These are phyloP conservation scores for Talaromyces liani DNA, from an alignment of 495 filamentous ascomycete genomes.

Conservation along the genomic window DNA sequence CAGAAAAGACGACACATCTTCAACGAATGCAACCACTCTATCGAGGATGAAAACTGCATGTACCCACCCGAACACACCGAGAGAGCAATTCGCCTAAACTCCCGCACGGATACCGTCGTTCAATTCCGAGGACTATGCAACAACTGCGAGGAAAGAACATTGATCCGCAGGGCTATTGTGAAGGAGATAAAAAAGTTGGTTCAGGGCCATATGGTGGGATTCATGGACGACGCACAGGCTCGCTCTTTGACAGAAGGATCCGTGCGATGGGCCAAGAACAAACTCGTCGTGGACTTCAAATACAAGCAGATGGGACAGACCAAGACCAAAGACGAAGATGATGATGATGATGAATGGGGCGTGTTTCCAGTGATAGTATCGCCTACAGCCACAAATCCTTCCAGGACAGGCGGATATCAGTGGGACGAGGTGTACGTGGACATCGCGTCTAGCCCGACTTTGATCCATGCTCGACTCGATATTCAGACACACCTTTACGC, in stretches of 20 bases:
- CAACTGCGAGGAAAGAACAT: neutral
- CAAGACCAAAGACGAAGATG: neutral
- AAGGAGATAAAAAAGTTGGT: neutral
- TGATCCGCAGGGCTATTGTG: neutral
- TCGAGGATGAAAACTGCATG: neutral
- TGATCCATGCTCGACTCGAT: neutral
- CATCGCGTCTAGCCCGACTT: neutral
- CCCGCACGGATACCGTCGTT: neutral
- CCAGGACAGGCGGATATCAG: neutral
- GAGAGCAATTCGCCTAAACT: neutral
- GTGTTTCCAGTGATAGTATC: neutral
- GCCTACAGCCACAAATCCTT: neutral
- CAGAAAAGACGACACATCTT: neutral
- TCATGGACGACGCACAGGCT: neutral
- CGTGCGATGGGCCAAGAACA: neutral
- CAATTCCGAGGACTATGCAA: neutral
- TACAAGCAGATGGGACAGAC: neutral
- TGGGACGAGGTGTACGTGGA: neutral
- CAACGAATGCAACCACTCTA: neutral
- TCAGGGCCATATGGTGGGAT: neutral
- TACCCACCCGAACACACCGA: constrained; percentile 6
- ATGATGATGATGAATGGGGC: neutral
- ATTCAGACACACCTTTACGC: neutral
- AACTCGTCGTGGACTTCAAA: neutral
- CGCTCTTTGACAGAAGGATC: neutral